Conservation (phyloP, 2,329 filamentous ascomycete genomes). For the Penicillium sp. region DNA sequence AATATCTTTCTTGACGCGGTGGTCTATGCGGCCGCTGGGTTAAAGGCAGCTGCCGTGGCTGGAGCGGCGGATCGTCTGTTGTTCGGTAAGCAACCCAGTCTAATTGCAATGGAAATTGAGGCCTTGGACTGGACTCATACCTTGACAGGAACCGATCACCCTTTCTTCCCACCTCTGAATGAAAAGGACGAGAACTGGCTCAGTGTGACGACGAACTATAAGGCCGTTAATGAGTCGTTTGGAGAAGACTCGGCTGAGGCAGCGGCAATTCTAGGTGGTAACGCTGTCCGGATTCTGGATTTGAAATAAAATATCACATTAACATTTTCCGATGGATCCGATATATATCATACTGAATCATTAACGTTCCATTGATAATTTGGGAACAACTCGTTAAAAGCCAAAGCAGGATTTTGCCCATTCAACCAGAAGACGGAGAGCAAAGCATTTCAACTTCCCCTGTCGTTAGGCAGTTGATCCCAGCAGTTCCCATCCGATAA, state of each 20-base stretch:
- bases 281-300: slow-evolving; percentile 44
- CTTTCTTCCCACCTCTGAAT: slow-evolving; percentile 45
- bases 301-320: slow-evolving; percentile 23
- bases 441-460: neutral
- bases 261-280: slow-evolving; percentile 43
- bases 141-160: slow-evolving; percentile 43
- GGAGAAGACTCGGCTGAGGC: slow-evolving; percentile 30
- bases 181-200: slow-evolving; percentile 41
- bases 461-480: neutral
- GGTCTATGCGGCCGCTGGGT: slow-evolving; percentile 55
- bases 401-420: no score
- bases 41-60: slow-evolving; percentile 74
- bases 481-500: slow-evolving; percentile 56
- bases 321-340: no score
- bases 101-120: neutral
- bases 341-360: no score
- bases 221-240: slow-evolving; percentile 43
- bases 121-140: neutral
- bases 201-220: slow-evolving; percentile 49
- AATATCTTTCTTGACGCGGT: slow-evolving; percentile 82
- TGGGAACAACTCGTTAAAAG: no score
- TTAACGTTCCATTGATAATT: no score
- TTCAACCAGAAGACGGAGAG: no score
- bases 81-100: slow-evolving; percentile 34
- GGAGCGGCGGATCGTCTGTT: slow-evolving; percentile 43